Evolutionary conservation across 257 asterid species (phyloP).

Genomic region (Ballota nigra): DNA sequence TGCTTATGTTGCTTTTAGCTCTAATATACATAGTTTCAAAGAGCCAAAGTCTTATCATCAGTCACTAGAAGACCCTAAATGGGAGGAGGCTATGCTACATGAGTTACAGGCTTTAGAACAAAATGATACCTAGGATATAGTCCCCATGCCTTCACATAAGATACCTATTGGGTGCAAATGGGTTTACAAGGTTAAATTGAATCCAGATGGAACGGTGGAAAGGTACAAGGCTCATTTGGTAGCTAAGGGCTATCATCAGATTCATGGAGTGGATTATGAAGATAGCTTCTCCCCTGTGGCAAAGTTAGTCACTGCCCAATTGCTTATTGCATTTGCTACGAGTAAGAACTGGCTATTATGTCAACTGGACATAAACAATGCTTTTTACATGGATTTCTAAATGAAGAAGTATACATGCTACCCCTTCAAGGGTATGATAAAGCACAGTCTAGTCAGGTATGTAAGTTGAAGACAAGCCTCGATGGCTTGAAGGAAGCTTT

Average conservation of each 20-base stretch:
- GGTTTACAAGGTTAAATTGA: neutral
- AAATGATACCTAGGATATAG: neutral
- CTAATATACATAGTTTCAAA: neutral
- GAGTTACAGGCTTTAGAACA: neutral
- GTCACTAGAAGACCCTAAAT: neutral
- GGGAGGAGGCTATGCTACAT: neutral
- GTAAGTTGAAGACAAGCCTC: neutral
- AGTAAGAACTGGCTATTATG: too few relatives aligned
- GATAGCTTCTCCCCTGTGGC: neutral
- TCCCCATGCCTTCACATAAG: neutral
- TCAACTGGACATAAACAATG: neutral
- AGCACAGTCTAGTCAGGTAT: neutral
- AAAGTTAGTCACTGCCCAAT: neutral
- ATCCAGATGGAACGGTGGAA: too few relatives aligned
- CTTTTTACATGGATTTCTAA: neutral
- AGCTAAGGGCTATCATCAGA: neutral
- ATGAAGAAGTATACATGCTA: neutral
- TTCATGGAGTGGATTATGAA: neutral
- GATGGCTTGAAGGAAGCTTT: neutral
- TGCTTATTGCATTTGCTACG: neutral
- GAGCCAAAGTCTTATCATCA: neutral
- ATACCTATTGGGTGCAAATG: neutral
- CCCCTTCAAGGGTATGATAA: neutral
- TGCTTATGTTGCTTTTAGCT: neutral
- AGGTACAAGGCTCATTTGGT: neutral